Percentiles rank a stretch among this genome's conserved stretches.
These are phyloP conservation scores for Viridothelium virens DNA, from an alignment of 495 filamentous ascomycete genomes.

Conservation along the genomic window DNA sequence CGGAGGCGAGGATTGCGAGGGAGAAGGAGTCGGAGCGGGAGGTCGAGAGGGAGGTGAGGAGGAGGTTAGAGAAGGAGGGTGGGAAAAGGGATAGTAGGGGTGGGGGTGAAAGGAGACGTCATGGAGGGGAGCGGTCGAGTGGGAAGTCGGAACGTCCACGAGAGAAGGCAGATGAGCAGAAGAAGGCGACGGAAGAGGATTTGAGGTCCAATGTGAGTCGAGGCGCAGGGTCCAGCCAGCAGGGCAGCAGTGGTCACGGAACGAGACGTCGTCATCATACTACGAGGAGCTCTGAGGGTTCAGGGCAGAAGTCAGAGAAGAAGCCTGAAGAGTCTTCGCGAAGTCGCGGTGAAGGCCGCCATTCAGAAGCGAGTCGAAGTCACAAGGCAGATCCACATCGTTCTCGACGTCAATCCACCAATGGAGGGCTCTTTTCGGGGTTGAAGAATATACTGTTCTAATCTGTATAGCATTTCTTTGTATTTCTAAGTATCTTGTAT, in stretches of 20 bases:
- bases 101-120: not conserved
- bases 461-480: not conserved
- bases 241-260: not conserved
- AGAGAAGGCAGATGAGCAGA: not conserved
- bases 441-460: not conserved
- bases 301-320: not conserved
- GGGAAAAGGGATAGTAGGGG: not conserved
- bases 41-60: not conserved
- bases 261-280: not conserved
- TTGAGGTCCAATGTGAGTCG: not conserved
- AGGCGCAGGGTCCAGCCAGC: not conserved
- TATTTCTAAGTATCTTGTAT: not conserved
- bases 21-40: not conserved
- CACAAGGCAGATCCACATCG: conserved; percentile 1
- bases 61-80: not conserved
- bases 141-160: conserved; percentile 6
- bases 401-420: not conserved
- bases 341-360: not conserved
- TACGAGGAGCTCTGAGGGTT: not conserved
- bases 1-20: not conserved
- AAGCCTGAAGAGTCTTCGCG: not conserved
- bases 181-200: not conserved
- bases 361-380: not conserved
- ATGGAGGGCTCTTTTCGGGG: not conserved
- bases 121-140: not conserved